Percentiles rank a stretch among this genome's conserved stretches.
These are phyloP conservation scores for Suillus hirtellus DNA, from an alignment of 768 basidiomycete genomes.

Conservation along the genomic window DNA sequence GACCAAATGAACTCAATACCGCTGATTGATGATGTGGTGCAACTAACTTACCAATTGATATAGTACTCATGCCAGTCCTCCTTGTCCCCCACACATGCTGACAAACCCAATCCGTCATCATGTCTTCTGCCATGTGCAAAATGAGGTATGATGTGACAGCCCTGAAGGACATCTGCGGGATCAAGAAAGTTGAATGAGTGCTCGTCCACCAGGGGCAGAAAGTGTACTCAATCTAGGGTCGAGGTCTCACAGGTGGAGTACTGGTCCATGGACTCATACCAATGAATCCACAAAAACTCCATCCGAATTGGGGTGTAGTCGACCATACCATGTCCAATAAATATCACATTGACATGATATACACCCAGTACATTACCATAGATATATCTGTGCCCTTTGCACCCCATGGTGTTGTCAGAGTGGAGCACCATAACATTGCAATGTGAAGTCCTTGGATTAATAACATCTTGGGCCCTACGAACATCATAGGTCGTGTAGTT, in stretches of 20 bases:
- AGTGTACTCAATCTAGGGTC: neutral
- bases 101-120: neutral
- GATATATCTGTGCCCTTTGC: neutral
- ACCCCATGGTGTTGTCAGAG: neutral
- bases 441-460: neutral
- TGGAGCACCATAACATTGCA: neutral
- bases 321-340: neutral
- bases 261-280: neutral
- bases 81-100: neutral
- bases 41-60: neutral
- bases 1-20: neutral
- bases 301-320: neutral
- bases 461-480: neutral
- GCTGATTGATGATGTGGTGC: too few relatives aligned
- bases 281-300: constrained; percentile 8
- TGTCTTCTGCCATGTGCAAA: neutral
- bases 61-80: neutral
- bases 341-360: neutral
- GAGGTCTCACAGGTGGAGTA: neutral
- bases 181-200: constrained; percentile 10
- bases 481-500: constrained; percentile 8
- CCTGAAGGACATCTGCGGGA: neutral
- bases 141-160: constrained; percentile 8
- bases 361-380: constrained; percentile 9
- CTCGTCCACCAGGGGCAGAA: neutral